These are phyloP conservation scores for Amanita jacksonii DNA, from an alignment of 768 basidiomycete genomes.

Conservation along the genomic window DNA sequence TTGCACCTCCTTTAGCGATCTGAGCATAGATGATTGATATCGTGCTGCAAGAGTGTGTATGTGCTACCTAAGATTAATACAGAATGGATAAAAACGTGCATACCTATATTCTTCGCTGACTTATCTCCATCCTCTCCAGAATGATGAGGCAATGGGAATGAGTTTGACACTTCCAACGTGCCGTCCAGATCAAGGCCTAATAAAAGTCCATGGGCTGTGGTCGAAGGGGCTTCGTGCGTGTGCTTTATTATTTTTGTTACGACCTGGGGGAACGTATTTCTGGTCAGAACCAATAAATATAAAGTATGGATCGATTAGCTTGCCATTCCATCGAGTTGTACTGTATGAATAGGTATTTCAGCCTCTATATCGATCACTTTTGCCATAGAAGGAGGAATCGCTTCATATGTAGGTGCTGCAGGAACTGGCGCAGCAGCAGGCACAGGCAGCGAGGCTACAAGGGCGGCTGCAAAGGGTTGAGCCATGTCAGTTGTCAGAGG, in stretches of 20 bases:
- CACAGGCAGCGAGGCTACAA: conserved; percentile 75
- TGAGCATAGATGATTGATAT: conserved; percentile 78
- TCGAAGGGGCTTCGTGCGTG: conserved; percentile 63
- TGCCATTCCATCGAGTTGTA: conserved; percentile 86
- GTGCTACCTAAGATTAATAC: neutral
- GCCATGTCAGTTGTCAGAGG: conserved; percentile 23
- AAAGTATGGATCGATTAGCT: too few relatives aligned
- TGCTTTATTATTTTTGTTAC: conserved; percentile 93
- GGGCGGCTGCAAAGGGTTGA: conserved; percentile 86
- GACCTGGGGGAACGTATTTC: conserved; percentile 45
- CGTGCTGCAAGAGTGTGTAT: conserved; percentile 40
- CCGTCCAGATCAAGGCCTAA: conserved; percentile 92
- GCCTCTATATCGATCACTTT: conserved; percentile 92
- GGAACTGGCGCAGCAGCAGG: conserved; percentile 52
- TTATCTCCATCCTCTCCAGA: conserved; percentile 74
- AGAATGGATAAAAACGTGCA: conserved; percentile 19
- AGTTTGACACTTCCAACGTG: conserved; percentile 82
- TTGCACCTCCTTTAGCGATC: conserved; percentile 84
- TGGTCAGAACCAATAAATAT: conserved; percentile 3
- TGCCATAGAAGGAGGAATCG: conserved; percentile 87
- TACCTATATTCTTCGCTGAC: conserved; percentile 65
- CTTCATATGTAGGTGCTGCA: conserved; percentile 65
- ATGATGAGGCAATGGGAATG: conserved; percentile 74
- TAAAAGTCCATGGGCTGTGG: conserved; percentile 75
- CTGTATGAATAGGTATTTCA: conserved; percentile 66